A percentile compares a stretch with the other conserved stretches of the same genome.
Conservation (phyloP, 768 basidiomycete species). For the Vararia minispora region DNA sequence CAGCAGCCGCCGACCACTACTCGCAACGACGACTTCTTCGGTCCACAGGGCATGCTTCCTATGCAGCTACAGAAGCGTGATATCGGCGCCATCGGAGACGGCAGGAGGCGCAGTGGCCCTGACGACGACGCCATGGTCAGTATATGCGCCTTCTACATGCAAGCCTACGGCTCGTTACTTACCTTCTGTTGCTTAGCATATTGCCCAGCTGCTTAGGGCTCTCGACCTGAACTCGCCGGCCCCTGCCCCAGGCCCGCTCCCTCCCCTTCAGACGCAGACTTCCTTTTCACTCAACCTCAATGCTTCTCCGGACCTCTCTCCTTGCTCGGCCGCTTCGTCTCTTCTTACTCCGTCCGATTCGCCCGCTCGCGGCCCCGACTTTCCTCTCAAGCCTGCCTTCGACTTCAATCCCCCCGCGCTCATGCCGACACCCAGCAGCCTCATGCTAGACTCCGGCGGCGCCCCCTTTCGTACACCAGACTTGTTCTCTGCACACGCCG, state of each 20-base stretch:
- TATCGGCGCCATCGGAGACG: conserved; percentile 73
- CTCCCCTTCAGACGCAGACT: conserved; percentile 28
- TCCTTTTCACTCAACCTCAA: conserved; percentile 38
- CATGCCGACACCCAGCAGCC: conserved; percentile 22
- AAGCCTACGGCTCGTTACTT: conserved; percentile 10
- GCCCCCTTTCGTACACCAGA: conserved; percentile 22
- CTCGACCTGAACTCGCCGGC: conserved; percentile 72
- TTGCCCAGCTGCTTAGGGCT: conserved; percentile 71
- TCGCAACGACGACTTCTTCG: conserved; percentile 55
- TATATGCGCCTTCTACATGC: conserved; percentile 17
- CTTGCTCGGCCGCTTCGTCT: conserved; percentile 58
- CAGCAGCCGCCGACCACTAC: no score
- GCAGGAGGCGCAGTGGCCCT: conserved; percentile 51
- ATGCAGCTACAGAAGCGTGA: conserved; percentile 29
- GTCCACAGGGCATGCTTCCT: conserved; percentile 33
- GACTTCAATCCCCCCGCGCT: conserved; percentile 28
- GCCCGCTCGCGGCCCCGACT: conserved; percentile 49
- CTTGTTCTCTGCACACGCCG: conserved; percentile 6
- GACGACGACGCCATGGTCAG: conserved; percentile 45
- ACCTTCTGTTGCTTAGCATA: conserved; percentile 38
- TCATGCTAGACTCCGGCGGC: conserved; percentile 35
- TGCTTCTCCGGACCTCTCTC: conserved; percentile 57
- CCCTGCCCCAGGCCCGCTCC: conserved; percentile 31
- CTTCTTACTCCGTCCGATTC: conserved; percentile 70
- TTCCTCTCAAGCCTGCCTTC: conserved; percentile 41